Base-by-base conservation (phyloP, 768 basidiomycete genomes). In the Chalciporus chontae region DNA sequence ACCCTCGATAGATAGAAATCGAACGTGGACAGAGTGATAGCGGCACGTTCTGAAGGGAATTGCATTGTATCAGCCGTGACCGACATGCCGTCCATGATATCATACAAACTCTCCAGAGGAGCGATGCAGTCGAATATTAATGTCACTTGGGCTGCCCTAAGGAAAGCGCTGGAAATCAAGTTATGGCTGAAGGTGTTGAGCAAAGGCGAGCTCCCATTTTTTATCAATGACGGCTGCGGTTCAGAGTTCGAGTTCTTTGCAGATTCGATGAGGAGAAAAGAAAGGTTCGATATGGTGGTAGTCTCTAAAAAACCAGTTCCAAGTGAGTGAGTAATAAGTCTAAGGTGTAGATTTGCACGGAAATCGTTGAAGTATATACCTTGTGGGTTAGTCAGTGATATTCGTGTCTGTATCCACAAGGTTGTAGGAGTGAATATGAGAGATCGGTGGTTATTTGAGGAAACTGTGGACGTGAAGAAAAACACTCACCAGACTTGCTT, bases 91-190 rank as follows among this genome's bases (percentile, higher is more conserved):
- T 48, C 42, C 51, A 52, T 52, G 47, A 52, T 48, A 7, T 42
- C 51, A 14, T 48, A 52, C 13, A 47, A 48, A 27, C 48, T 48
- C 11, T 46, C 51, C 8, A 46, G 51, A 10, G 51, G 48, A 13
- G 43, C 51, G 37, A 52, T 23, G 13, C 46, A 52, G 42, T 52
- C 51, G 31, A 52, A 48, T 21, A n/a, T n/a, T n/a, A n/a, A n/a
- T n/a, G 45, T 42, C 1, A 47, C 21, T 3, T 21, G 49, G 10
- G 29, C 21, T 13, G 8, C 8, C 43, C 6, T 10, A 52, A 52
- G 29, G 42, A 24, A 48, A 43, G 13, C 51, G 46, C 23, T 39
- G 37, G 27, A 52, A 46, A 31, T 48, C 42, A n/a, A n/a, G n/a
- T 3, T 27, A 36, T 24, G 46, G 46, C 15, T 48, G 38, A 11